Percentiles rank a stretch among this genome's conserved stretches.
Conservation (phyloP, 371 early-diverging fungal genomes). For the Mucor saturninus region DNA sequence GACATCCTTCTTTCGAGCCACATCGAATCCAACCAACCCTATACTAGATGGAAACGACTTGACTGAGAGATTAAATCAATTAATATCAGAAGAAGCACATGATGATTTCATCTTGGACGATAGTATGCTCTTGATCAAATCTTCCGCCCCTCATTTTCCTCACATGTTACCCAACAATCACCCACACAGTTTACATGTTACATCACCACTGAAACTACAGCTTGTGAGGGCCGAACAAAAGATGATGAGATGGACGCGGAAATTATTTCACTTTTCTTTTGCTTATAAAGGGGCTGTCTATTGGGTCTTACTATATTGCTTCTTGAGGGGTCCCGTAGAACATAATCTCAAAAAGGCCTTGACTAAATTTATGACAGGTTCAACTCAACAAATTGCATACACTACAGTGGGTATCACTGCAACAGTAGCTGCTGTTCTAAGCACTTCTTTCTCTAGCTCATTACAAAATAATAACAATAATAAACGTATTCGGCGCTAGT, state of each 20-base stretch:
- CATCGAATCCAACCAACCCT: not conserved
- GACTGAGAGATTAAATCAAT: constrained; percentile 18
- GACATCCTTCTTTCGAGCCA: constrained; percentile 35
- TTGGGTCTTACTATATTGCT: constrained; percentile 46
- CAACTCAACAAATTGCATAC: constrained; percentile 35
- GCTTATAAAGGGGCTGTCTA: constrained; percentile 24
- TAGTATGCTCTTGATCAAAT: not conserved
- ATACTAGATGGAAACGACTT: constrained; percentile 24
- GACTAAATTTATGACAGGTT: constrained; percentile 24
- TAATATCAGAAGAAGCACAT: constrained; percentile 11
- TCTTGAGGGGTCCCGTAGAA: constrained; percentile 50
- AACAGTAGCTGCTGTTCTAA: constrained; percentile 41
- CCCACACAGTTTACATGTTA: constrained; percentile 45
- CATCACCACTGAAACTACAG: constrained; percentile 39
- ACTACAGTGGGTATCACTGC: constrained; percentile 49
- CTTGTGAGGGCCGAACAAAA: constrained; percentile 39
- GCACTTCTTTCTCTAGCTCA: constrained; percentile 40
- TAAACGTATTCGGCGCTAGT: too few relatives aligned
- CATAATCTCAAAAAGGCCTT: constrained; percentile 33
- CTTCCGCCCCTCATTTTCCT: constrained; percentile 36
- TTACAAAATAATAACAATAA: constrained; percentile 15
- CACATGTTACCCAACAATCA: constrained; percentile 44
- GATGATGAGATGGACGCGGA: constrained; percentile 29
- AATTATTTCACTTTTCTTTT: constrained; percentile 1
- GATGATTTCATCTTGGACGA: constrained; percentile 7